A percentile compares a stretch with the other conserved stretches of the same genome.
Conservation (phyloP, 805 yeast genomes). For the Ogataea neopini region DNA sequence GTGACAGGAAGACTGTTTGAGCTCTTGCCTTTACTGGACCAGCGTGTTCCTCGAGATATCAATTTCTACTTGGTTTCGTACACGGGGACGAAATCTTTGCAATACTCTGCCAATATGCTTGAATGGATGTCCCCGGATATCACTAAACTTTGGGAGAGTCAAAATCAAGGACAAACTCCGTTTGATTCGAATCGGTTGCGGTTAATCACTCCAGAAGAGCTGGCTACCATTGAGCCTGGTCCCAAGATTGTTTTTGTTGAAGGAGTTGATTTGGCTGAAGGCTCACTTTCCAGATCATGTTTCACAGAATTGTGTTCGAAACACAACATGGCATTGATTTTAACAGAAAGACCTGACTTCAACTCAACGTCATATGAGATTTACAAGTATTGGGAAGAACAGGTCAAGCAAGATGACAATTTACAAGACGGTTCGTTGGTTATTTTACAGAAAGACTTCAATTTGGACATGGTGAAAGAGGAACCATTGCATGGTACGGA, state of each 20-base stretch:
- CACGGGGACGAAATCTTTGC: constrained; percentile 73
- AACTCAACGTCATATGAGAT: constrained; percentile 52
- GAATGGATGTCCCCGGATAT: constrained; percentile 96
- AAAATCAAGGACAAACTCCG: constrained; percentile 68
- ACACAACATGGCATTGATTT: constrained; percentile 65
- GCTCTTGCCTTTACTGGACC: constrained; percentile 46
- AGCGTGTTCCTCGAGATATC: constrained; percentile 33
- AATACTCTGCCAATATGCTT: constrained; percentile 83
- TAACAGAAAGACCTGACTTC: constrained; percentile 65
- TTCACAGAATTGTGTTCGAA: constrained; percentile 58
- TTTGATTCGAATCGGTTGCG: constrained; percentile 66
- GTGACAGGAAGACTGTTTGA: constrained; percentile 82
- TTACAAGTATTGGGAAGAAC: constrained; percentile 53
- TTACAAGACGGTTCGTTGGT: constrained; percentile 65
- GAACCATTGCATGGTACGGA: constrained; percentile 53
- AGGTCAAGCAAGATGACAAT: constrained; percentile 38
- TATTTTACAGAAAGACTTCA: constrained; percentile 43
- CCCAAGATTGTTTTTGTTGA: constrained; percentile 82
- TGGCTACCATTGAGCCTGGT: constrained; percentile 51
- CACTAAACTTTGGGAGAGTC: constrained; percentile 83
- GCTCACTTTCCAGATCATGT: constrained; percentile 57
- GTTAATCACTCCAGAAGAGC: constrained; percentile 55
- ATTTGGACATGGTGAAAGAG: constrained; percentile 43
- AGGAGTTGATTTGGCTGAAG: constrained; percentile 63
- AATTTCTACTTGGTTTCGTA: constrained; percentile 79